These are phyloP conservation scores for Beauveria medogensis DNA, from an alignment of 2,329 filamentous ascomycete genomes.

Conservation along the genomic window DNA sequence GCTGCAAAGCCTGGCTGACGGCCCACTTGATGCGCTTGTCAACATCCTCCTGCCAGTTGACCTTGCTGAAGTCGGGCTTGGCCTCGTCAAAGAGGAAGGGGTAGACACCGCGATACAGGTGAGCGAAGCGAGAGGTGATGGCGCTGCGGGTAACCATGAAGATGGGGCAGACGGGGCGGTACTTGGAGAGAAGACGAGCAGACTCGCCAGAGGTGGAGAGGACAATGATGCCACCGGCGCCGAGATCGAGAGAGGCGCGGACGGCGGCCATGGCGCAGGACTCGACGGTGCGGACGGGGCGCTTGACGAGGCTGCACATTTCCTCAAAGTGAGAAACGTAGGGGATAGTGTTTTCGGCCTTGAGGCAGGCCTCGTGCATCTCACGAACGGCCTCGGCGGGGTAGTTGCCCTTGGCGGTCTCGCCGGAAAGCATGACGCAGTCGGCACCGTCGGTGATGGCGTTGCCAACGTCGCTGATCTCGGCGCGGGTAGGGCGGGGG, in stretches of 20 bases:
- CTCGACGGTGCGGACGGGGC: slow-evolving; percentile 82
- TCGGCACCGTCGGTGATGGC: slow-evolving; percentile 95
- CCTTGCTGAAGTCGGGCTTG: slow-evolving; percentile 89
- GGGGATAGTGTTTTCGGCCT: slow-evolving; percentile 94
- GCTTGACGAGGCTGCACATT: slow-evolving; percentile 72
- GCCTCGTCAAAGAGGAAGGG: slow-evolving; percentile 89
- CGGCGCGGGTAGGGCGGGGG: slow-evolving; percentile 91
- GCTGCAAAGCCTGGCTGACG: slow-evolving; percentile 75
- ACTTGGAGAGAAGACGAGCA: slow-evolving; percentile 93
- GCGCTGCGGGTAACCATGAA: slow-evolving; percentile 95
- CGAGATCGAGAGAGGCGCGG: slow-evolving; percentile 89
- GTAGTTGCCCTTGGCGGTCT: slow-evolving; percentile 97
- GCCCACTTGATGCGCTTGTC: slow-evolving; percentile 97
- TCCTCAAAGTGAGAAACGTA: slow-evolving; percentile 97
- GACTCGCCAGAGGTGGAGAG: slow-evolving; percentile 93
- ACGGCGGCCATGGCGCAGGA: slow-evolving; percentile 97
- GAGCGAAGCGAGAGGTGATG: slow-evolving; percentile 77
- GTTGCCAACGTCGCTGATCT: slow-evolving; percentile 98
- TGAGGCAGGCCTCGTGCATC: slow-evolving; percentile 97
- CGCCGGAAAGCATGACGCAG: slow-evolving; percentile 98
- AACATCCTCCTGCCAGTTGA: slow-evolving; percentile 98
- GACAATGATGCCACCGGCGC: slow-evolving; percentile 91
- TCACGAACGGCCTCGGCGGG: slow-evolving; percentile 85
- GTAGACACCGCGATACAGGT: slow-evolving; percentile 96
- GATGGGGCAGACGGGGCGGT: slow-evolving; percentile 96